Evolutionary conservation across 768 basidiomycete genomes (phyloP).

Genomic region (Psilocybe azurescens): DNA sequence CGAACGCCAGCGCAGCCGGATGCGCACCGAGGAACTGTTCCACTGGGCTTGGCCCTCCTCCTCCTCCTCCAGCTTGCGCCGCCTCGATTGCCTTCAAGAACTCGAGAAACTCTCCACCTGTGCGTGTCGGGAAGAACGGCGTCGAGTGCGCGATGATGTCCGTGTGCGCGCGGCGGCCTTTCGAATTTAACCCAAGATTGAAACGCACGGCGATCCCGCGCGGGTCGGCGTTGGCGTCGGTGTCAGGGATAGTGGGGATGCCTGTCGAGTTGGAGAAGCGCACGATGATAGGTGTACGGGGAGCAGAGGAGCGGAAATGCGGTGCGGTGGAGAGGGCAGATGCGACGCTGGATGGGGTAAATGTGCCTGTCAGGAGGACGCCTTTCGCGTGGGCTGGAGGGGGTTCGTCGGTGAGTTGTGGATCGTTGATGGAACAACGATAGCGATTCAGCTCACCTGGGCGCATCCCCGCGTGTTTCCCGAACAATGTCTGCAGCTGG

Average conservation of each 20-base stretch:
- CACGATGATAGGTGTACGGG: constrained; percentile 18
- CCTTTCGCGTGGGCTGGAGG: constrained; percentile 22
- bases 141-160: constrained; percentile 24
- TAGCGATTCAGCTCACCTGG: constrained; percentile 13
- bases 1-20: constrained; percentile 18
- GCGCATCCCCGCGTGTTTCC: constrained; percentile 21
- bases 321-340: constrained; percentile 15
- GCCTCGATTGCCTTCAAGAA: constrained; percentile 18
- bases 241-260: constrained; percentile 22
- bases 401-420: too few relatives aligned
- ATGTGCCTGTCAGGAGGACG: constrained; percentile 15
- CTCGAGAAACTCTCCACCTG: constrained; percentile 22
- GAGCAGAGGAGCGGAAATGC: constrained; percentile 13
- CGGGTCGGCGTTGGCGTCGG: constrained; percentile 20
- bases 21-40: constrained; percentile 20
- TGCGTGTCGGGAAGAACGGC: constrained; percentile 22
- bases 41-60: constrained; percentile 13
- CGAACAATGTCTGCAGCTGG: constrained; percentile 21
- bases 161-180: constrained; percentile 17
- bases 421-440: too few relatives aligned
- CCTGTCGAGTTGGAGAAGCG: constrained; percentile 25
- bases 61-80: constrained; percentile 9
- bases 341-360: constrained; percentile 18
- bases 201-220: constrained; percentile 23
- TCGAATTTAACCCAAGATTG: not conserved